These are phyloP conservation scores for Marasmius oreades DNA, from an alignment of 1,284 basidiomycete genomes.

Conservation along the genomic window DNA sequence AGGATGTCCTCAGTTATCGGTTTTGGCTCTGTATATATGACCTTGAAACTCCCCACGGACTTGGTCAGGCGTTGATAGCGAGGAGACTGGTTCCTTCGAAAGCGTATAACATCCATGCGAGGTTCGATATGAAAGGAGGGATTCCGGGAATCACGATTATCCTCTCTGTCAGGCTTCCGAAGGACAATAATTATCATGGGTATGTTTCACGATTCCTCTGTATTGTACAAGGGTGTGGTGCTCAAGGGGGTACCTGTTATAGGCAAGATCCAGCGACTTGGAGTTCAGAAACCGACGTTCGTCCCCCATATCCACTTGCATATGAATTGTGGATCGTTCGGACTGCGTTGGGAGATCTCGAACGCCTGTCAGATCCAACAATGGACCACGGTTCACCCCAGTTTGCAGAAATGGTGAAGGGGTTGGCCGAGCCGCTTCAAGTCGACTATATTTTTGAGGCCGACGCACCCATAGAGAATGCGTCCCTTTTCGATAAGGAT, in stretches of 20 bases:
- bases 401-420: slow-evolving; percentile 33
- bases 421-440: slow-evolving; percentile 38
- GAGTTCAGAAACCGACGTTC: slow-evolving; percentile 40
- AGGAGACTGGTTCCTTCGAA: slow-evolving; percentile 47
- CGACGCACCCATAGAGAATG: slow-evolving; percentile 34
- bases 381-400: slow-evolving; percentile 36
- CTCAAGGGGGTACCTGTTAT: not conserved
- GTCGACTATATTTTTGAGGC: slow-evolving; percentile 35
- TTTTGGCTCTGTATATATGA: slow-evolving; percentile 54
- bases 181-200: slow-evolving; percentile 12
- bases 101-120: slow-evolving; percentile 58
- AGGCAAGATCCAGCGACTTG: slow-evolving; percentile 47
- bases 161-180: slow-evolving; percentile 28
- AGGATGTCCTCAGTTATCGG: slow-evolving; percentile 36
- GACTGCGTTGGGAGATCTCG: slow-evolving; percentile 45
- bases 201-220: slow-evolving; percentile 1
- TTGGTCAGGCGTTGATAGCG: slow-evolving; percentile 46
- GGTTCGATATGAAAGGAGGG: slow-evolving; percentile 43
- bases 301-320: slow-evolving; percentile 44
- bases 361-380: slow-evolving; percentile 46
- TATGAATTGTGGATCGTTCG: slow-evolving; percentile 50
- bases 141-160: slow-evolving; percentile 56
- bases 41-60: slow-evolving; percentile 47
- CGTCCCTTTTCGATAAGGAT: slow-evolving; percentile 44
- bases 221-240: slow-evolving; percentile 10